Evolutionary conservation across 2,329 filamentous ascomycete genomes (phyloP), one percentile per base, ranked within the genome.

Genomic region (Calonectria hongkongensis): DNA sequence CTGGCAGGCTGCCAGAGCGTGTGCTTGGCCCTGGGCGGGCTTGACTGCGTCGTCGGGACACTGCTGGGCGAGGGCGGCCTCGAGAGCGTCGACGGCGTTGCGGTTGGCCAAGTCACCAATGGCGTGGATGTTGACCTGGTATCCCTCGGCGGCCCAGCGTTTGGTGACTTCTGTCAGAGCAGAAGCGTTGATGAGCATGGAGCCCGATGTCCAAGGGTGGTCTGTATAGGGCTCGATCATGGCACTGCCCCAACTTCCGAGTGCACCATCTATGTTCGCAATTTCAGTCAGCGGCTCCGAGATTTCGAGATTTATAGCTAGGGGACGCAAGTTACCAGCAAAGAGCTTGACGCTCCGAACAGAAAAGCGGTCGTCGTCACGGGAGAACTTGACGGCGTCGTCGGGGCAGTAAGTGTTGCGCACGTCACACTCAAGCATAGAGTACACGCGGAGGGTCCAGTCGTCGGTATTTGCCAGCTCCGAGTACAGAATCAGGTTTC

Each of bases 221-320:
- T 94, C 93, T 30, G 86, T 86, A 82, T 94, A 94, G 0, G 92
- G 92, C 12, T 93, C 91, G n/a, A 94, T 86, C 86, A 94, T 88
- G 54, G 93, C 92, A 70, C 91, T 92, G 33, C 93, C 93, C 92
- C 92, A 94, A 80, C 90, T 92, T 7, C 93, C 92, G 1, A 94
- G 85, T 2, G 92, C 92, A 27, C 92, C 93, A 78, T 94, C 92
- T 92, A 76, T 4, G 30, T 8, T 8, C 3, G 8, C 3, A 41
- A 28, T 3, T 54, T 75, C 21, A 77, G 66, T 2, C 21, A 77
- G 66, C 2, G 58, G 13, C 41, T 47, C 58, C 4, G 10, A 9
- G 3, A 10, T 8, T 21, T 7, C 2, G 16, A 58, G 43, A 18
- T 18, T 12, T 67, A 30, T n/a, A 41, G 10, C 3, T 15, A 2